Base-by-base conservation (phyloP, 768 basidiomycete species). In the Tricholoma terreum region DNA sequence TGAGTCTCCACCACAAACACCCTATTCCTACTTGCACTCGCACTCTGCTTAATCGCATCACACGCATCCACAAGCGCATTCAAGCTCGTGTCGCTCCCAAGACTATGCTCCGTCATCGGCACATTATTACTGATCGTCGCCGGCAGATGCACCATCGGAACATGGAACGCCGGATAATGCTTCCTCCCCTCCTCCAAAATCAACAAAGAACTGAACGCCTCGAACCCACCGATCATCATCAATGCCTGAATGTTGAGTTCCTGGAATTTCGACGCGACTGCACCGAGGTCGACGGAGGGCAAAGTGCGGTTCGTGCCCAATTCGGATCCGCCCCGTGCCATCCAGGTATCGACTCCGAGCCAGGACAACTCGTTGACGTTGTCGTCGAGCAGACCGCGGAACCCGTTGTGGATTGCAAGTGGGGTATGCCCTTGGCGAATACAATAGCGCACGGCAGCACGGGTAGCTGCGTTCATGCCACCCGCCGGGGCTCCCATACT, bases 1-100 rank as follows among this genome's bases (percentile, higher is more conserved):
- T 98, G 97, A 0, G 95, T 98, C 74, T 99, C 96, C 15, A 99
- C 93, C 1, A 98, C 90, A 69, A 99, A 99, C 58, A 98, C 97
- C 42, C 97, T 79, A 71, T 98, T 94, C 60, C 97, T 74, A 67
- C 94, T 97, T 4, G 97, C 96, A 55, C 91, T 91, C 9, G 97
- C 97, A 67, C 93, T 95, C 79, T 99, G 97, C 76, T 95, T 97
- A 75, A 99, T 98, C 40, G 95, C 87, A 73, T 99, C 97, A 69
- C 96, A 98, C 6, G 97, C 97, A 59, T 95, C 92, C 53, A 98
- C 94, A 30, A 99, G 79, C 2, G 95, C 94, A 71, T 98, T 99
- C 79, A 99, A 77, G 71, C 90, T 92, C n/a, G 97, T 99, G 68
- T 99, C 97, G 64, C 87, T 90, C 46, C 97, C 97, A 58, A 99